Base-by-base conservation (phyloP, 495 filamentous ascomycete species). In the Trichoderma reesei region DNA sequence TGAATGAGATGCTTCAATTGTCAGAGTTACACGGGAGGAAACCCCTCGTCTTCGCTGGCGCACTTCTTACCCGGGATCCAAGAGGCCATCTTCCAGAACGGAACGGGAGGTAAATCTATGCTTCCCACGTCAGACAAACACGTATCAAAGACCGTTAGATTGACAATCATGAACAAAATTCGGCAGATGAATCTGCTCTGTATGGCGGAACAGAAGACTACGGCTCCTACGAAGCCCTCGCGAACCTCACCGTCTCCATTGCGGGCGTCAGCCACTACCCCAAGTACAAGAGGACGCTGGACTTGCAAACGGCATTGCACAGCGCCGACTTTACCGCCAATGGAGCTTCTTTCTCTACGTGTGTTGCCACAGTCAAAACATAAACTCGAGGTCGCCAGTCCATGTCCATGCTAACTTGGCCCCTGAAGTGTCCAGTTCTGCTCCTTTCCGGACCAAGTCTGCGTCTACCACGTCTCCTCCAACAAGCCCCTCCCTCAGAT, bases 371-470 rank as follows among this genome's bases (percentile, higher is more conserved):
- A 31, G 10, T 9, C 8, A 31, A 31, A 26, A 26, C 26, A 26
- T 26, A 26, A 26, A 8, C 5, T 6, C 8, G 0, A 5, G 10
- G 8, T 3, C 5, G 1, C 20, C 6, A 6, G 44, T 14, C 5
- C 44, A 54, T 33, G 9, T n/a, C 20, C 20, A 33, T 36, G 14
- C 44, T 56, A 56, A 33, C 11, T 3, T 13, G 1, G 5, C 14
- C 31, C 51, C 10, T 31, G 11, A 1, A 56, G 51, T 36, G 51
- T 56, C 6, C 51, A 56, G 14, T 76, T 74, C 62, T 82, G 79
- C 66, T 78, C 77, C 3, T 76, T 78, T 63, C 80, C 79, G 7
- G 76, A 78, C 60, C 70, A 80, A 37, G 75, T 78, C 61, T 82
- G 80, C 60, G 70, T 80, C 11, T 82, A 82, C 61, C 66, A 74